Evolutionary conservation across 345 rosid species (phyloP), one percentile per base, ranked within the genome.

Genomic region (Populus nigra): DNA sequence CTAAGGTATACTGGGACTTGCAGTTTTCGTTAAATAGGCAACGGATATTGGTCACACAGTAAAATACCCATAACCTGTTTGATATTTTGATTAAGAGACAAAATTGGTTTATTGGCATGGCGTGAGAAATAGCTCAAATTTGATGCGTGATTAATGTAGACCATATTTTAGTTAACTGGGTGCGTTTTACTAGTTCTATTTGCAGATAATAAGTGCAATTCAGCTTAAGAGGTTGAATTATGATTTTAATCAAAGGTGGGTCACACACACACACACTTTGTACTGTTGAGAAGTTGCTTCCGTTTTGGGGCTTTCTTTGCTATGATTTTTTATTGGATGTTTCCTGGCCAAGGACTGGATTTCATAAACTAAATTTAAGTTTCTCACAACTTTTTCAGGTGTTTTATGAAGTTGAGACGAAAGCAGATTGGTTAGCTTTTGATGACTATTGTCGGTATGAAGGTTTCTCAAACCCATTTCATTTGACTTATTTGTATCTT

Each of bases 361-460:
- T 41, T 41, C 45, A 41, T 41, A 0, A 41, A 41, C 45, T 41
- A 41, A 13, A 47, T 47, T 47, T 47, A 50, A 59, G 55, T 11
- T 73, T 22, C 29, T 71, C 41, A 5, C 22, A n/a, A 57, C 62
- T 74, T 76, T 77, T 83, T 47, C 69, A 92, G 97, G 87, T 73
- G 15, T 90, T 89, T 82, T 81, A 79, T 84, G 87, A 88, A 83
- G 92, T 93, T 15, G 97, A 93, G 86, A 83, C 69, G 59, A 86
- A 84, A 78, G 95, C 84, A 67, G 94, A 94, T 78, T 94, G 94
- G 93, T 84, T 83, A n/a, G 83, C 71, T 33, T 90, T 90, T 47
- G 80, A 86, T 85, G 90, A 84, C 17, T 91, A 92, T 83, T 92
- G 97, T 87, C 76, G 94, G 98, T 94, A 89, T 81, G 83, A 36